Conservation (phyloP, 2,329 filamentous ascomycete species). For the Microsporum ferrugineum region DNA sequence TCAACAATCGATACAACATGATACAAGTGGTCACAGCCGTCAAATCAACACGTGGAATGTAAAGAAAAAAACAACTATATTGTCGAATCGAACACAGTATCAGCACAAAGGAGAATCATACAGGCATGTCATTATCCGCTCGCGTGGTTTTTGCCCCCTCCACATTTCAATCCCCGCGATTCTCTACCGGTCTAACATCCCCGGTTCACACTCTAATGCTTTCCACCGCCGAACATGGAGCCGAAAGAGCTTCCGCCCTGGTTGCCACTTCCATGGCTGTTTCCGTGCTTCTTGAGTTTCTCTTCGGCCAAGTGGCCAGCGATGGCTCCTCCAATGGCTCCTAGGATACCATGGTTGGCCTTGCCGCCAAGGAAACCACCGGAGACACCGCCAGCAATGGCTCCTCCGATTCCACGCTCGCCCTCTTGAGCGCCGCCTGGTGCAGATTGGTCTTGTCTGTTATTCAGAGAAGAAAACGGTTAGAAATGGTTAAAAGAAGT, state of each 20-base stretch:
- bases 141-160: background rate
- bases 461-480: background rate
- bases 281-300: slow-evolving; percentile 33
- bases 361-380: slow-evolving; percentile 39
- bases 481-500: background rate
- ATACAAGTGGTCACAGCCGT: background rate
- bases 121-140: background rate
- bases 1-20: background rate
- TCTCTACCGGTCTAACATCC: background rate
- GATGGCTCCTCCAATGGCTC: slow-evolving; percentile 38
- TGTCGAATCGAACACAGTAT: background rate
- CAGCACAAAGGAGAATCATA: slow-evolving; percentile 1
- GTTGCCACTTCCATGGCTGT: slow-evolving; percentile 16
- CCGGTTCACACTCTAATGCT: background rate
- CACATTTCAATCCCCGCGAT: background rate
- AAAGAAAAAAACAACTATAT: background rate
- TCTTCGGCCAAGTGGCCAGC: slow-evolving; percentile 37
- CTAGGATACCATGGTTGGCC: slow-evolving; percentile 38
- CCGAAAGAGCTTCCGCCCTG: slow-evolving; percentile 15
- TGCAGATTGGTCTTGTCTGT: slow-evolving; percentile 17
- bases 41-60: background rate
- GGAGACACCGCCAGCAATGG: slow-evolving; percentile 37
- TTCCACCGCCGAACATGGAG: background rate
- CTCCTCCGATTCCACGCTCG: slow-evolving; percentile 38
- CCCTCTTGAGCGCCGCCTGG: slow-evolving; percentile 32